A percentile compares a stretch with the other conserved stretches of the same genome.
phyloP scores from a whole-genome alignment of 1,284 basidiomycete species.

The Microbotryum lychnidis-dioicae region DNA sequence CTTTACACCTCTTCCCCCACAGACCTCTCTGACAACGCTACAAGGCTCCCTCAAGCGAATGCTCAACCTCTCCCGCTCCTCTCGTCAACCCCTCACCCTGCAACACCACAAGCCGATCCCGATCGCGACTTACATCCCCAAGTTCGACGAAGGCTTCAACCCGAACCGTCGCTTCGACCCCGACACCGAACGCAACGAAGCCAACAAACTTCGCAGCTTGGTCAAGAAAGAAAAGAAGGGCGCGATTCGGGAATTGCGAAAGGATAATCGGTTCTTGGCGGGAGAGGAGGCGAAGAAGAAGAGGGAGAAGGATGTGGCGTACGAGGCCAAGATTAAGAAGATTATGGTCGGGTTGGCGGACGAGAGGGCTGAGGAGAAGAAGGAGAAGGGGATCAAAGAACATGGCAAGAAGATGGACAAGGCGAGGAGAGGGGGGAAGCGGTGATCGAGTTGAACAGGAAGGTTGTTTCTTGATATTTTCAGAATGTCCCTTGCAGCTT shows the following conservation, averaged over 20 bases:
- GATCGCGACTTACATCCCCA: conserved; percentile 84
- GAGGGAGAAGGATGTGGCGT: conserved; percentile 69
- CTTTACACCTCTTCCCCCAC: neutral
- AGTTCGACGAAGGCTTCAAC: conserved; percentile 79
- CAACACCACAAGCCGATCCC: conserved; percentile 96
- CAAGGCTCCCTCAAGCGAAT: conserved; percentile 44
- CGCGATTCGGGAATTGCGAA: conserved; percentile 89
- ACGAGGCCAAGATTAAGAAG: conserved; percentile 49
- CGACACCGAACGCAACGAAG: conserved; percentile 81
- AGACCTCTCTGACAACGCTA: neutral
- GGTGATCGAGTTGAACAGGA: too few relatives aligned
- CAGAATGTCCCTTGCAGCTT: too few relatives aligned
- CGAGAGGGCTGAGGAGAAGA: conserved; percentile 92
- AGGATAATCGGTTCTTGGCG: conserved; percentile 90
- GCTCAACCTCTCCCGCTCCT: conserved; percentile 62
- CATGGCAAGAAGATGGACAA: conserved; percentile 65
- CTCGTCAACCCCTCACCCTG: conserved; percentile 69
- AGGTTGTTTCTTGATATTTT: too few relatives aligned
- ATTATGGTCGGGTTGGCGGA: conserved; percentile 72
- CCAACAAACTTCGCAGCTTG: conserved; percentile 73
- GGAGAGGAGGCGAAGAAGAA: conserved; percentile 75
- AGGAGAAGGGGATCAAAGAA: conserved; percentile 52
- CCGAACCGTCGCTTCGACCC: conserved; percentile 83
- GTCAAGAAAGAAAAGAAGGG: conserved; percentile 96
- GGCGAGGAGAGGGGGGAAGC: conserved; percentile 37